Percentiles rank a stretch among this genome's conserved stretches.
Evolutionary conservation across 129 eudicot genomes (phyloP).

Genomic region (Flaveria robusta): DNA sequence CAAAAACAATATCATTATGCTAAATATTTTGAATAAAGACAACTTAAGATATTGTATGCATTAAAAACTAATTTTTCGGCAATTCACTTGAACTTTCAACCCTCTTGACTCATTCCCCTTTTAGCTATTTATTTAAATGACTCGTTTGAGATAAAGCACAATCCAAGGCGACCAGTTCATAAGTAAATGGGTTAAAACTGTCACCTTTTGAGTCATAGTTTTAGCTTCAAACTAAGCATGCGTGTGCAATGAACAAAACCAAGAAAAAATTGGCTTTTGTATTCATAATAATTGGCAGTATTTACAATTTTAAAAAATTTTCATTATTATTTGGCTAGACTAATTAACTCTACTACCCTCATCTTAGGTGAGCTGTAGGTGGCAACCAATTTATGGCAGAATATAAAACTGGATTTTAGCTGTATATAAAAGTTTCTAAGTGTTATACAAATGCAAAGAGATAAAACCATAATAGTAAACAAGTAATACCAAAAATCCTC

Average conservation of each 20-base stretch:
- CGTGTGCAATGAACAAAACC: background rate
- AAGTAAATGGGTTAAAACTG: background rate
- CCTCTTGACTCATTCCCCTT: background rate
- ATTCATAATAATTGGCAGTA: background rate
- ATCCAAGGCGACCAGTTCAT: background rate
- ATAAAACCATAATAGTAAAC: background rate
- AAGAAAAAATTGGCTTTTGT: background rate
- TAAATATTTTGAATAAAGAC: background rate
- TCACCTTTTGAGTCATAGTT: background rate
- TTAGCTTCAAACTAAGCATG: constrained; percentile 12
- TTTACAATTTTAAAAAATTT: background rate
- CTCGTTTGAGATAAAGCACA: background rate
- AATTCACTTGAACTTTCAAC: background rate
- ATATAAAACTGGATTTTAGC: background rate
- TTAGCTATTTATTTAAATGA: no score
- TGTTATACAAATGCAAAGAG: background rate
- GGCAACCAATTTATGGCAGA: background rate
- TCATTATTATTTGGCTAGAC: background rate
- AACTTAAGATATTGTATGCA: background rate
- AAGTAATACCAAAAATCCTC: constrained; percentile 81
- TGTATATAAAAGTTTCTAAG: background rate
- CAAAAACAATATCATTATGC: background rate
- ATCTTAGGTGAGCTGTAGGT: background rate
- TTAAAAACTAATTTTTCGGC: background rate
- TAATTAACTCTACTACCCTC: constrained; percentile 8